These are phyloP conservation scores for Leccinum uliginosum DNA, from an alignment of 768 basidiomycete species.

Conservation along the genomic window DNA sequence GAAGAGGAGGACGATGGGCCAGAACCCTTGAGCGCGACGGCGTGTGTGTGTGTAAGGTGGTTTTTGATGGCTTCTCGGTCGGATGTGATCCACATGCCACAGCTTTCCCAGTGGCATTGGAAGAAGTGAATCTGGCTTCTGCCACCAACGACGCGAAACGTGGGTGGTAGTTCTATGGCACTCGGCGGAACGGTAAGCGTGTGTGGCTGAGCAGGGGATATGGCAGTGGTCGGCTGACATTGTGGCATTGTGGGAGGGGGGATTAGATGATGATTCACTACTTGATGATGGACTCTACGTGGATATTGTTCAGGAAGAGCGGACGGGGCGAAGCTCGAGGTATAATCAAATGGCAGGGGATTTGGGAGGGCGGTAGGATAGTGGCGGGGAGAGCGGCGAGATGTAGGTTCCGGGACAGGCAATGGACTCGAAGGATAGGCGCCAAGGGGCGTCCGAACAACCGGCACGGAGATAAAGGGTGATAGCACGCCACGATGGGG, in stretches of 20 bases:
- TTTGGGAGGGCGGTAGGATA: not conserved
- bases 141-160: not conserved
- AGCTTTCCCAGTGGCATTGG: slow-evolving; percentile 14
- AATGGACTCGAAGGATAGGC: not conserved
- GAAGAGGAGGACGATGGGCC: not conserved
- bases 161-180: slow-evolving; percentile 7
- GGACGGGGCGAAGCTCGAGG: not conserved
- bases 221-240: not conserved
- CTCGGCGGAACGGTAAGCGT: slow-evolving; percentile 4
- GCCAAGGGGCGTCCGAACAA: not conserved
- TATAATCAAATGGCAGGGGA: not conserved
- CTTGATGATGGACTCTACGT: not conserved
- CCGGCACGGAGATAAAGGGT: slow-evolving; percentile 2
- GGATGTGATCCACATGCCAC: slow-evolving; percentile 18
- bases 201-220: not conserved
- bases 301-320: not conserved
- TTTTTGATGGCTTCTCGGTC: slow-evolving; percentile 9
- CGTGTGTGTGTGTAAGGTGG: slow-evolving; percentile 12
- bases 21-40: slow-evolving; percentile 1
- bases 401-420: not conserved
- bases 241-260: not conserved
- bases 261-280: not conserved
- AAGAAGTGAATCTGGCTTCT: slow-evolving; percentile 8
- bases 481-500: not conserved
- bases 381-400: not conserved